Evolutionary conservation across 495 filamentous ascomycete genomes (phyloP).

Genomic region (Thermothielavioides terrestris): DNA sequence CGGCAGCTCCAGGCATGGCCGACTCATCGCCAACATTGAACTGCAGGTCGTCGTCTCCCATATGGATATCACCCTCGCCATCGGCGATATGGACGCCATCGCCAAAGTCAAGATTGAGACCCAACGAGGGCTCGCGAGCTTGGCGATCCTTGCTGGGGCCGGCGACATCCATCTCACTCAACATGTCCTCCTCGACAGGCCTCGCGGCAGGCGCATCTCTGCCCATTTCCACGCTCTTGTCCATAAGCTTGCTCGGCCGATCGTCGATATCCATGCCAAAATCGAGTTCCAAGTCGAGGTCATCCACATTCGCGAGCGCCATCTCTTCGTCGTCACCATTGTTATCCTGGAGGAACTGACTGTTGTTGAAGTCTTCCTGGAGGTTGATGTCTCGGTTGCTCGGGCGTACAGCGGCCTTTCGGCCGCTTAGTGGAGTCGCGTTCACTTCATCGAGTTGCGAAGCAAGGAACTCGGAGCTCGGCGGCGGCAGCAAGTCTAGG

Average conservation of each 20-base stretch:
- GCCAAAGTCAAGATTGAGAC: slow-evolving; percentile 41
- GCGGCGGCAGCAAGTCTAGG: slow-evolving; percentile 54
- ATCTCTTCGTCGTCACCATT: slow-evolving; percentile 47
- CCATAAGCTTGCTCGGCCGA: slow-evolving; percentile 30
- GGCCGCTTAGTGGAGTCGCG: slow-evolving; percentile 39
- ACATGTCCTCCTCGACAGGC: slow-evolving; percentile 60
- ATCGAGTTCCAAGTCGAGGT: slow-evolving; percentile 51
- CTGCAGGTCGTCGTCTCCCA: slow-evolving; percentile 51
- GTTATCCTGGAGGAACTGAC: slow-evolving; percentile 60
- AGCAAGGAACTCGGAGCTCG: slow-evolving; percentile 66
- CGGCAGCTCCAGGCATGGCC: slow-evolving; percentile 35
- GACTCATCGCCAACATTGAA: slow-evolving; percentile 44
- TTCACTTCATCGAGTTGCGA: slow-evolving; percentile 53
- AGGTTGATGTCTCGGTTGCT: slow-evolving; percentile 58
- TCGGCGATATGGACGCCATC: slow-evolving; percentile 47
- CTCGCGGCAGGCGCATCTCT: slow-evolving; percentile 64
- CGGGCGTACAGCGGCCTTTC: slow-evolving; percentile 37
- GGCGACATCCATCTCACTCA: slow-evolving; percentile 53
- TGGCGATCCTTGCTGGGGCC: slow-evolving; percentile 38
- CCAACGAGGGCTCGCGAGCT: slow-evolving; percentile 35
- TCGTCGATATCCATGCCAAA: slow-evolving; percentile 50
- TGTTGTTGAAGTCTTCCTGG: slow-evolving; percentile 50
- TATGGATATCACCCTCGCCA: slow-evolving; percentile 51
- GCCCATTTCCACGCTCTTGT: slow-evolving; percentile 74
- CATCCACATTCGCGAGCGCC: slow-evolving; percentile 45